phyloP scores from a whole-genome alignment of 2,329 filamentous ascomycete genomes.

The Neobulgaria alba region DNA sequence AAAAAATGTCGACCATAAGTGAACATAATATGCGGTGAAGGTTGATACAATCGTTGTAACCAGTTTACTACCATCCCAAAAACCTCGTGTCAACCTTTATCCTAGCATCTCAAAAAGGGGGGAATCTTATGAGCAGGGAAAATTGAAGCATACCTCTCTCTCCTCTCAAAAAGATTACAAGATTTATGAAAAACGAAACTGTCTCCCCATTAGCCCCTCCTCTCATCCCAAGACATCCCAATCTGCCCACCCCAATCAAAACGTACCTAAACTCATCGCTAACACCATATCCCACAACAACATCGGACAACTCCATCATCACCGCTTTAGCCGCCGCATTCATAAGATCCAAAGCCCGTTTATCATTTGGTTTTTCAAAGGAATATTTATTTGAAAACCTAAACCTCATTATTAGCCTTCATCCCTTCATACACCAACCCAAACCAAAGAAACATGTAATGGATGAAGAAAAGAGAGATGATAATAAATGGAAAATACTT shows the following conservation, averaged over 20 bases:
- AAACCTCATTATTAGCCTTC: slow-evolving; percentile 4
- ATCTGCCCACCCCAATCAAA: too few relatives aligned
- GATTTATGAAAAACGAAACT: slow-evolving; percentile 86
- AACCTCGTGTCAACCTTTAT: too few relatives aligned
- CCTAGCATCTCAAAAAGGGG: too few relatives aligned
- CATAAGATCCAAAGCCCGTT: slow-evolving; percentile 82
- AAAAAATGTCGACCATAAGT: slow-evolving; percentile 71
- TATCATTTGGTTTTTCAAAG: slow-evolving; percentile 91
- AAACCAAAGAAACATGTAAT: too few relatives aligned
- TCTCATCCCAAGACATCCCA: too few relatives aligned
- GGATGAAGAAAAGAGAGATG: too few relatives aligned
- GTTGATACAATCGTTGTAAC: slow-evolving; percentile 85
- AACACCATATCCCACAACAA: slow-evolving; percentile 82
- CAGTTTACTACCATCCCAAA: slow-evolving; percentile 69
- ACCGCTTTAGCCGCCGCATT: slow-evolving; percentile 84
- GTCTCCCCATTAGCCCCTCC: background rate
- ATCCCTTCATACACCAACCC: too few relatives aligned
- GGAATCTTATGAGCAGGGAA: background rate
- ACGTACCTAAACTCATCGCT: slow-evolving; percentile 82
- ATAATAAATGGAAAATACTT: slow-evolving; percentile 52
- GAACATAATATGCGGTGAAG: slow-evolving; percentile 85
- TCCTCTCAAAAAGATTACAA: slow-evolving; percentile 74
- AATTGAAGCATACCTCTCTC: slow-evolving; percentile 52
- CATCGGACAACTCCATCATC: slow-evolving; percentile 73
- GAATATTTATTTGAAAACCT: slow-evolving; percentile 76